These are phyloP conservation scores for Prunus padus DNA, from an alignment of 306 rosid species.

Conservation along the genomic window DNA sequence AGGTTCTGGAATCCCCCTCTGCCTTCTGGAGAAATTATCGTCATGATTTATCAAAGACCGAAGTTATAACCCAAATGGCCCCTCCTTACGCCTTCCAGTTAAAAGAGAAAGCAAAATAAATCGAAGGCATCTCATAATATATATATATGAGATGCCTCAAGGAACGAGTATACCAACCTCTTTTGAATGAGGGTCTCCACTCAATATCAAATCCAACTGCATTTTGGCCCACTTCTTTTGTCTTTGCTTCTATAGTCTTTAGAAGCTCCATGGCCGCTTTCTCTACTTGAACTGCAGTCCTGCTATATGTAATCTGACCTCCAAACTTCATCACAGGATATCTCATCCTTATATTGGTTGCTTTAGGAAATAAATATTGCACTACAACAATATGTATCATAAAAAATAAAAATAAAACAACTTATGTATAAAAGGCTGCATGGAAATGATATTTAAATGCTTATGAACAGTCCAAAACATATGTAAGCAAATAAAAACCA, in stretches of 20 bases:
- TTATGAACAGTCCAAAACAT: neutral
- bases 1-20: neutral
- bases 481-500: neutral
- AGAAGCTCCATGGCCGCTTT: slow-evolving; percentile 46
- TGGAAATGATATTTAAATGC: neutral
- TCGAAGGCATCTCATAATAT: too few relatives aligned
- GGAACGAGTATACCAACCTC: too few relatives aligned
- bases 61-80: neutral
- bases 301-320: slow-evolving; percentile 66
- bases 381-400: neutral
- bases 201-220: slow-evolving; percentile 76
- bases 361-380: neutral
- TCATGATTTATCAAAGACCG: neutral
- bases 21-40: neutral
- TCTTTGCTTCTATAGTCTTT: slow-evolving; percentile 34
- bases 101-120: neutral
- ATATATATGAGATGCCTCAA: too few relatives aligned
- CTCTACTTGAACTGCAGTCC: slow-evolving; percentile 57
- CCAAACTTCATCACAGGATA: slow-evolving; percentile 62
- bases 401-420: slow-evolving; percentile 1
- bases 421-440: neutral
- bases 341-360: slow-evolving; percentile 45
- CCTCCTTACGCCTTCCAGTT: neutral
- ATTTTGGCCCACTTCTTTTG: slow-evolving; percentile 34
- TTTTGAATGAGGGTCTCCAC: slow-evolving; percentile 73